phyloP scores from a whole-genome alignment of 140 eudicot genomes.

The Senecio squalidus region DNA sequence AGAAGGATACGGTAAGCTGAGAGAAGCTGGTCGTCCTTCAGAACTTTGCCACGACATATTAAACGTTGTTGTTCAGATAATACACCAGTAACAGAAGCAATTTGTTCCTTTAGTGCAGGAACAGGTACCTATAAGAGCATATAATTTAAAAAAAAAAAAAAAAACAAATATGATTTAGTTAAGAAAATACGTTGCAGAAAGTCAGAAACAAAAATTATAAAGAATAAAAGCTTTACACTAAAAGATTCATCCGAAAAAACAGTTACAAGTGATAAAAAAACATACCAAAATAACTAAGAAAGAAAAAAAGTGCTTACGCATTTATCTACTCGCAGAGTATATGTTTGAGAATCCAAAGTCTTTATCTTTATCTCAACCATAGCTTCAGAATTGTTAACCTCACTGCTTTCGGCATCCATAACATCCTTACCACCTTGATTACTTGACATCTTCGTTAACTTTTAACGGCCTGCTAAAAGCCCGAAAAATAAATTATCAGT shows the following conservation, averaged over 20 bases:
- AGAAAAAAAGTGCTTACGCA: slow-evolving; percentile 39
- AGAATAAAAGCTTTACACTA: background rate
- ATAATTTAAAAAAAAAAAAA: background rate
- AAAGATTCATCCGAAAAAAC: background rate
- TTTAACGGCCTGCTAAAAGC: slow-evolving; percentile 10
- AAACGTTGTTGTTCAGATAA: slow-evolving; percentile 88
- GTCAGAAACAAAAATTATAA: no score
- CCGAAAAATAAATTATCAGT: slow-evolving; percentile 7
- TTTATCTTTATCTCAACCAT: slow-evolving; percentile 89
- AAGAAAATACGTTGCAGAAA: background rate
- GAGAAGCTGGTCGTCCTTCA: slow-evolving; percentile 91
- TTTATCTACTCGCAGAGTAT: slow-evolving; percentile 88
- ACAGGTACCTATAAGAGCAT: slow-evolving; percentile 63
- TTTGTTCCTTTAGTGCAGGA: slow-evolving; percentile 83
- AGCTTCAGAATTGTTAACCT: slow-evolving; percentile 47
- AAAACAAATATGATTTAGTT: background rate
- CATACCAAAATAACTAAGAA: slow-evolving; percentile 10
- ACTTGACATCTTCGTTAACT: slow-evolving; percentile 52
- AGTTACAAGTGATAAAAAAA: background rate
- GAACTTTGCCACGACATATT: slow-evolving; percentile 95
- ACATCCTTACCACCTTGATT: slow-evolving; percentile 43
- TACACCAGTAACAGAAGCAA: slow-evolving; percentile 89
- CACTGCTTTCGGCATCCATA: slow-evolving; percentile 41
- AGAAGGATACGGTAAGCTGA: slow-evolving; percentile 97
- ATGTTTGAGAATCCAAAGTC: slow-evolving; percentile 96